Evolutionary conservation across 176 grass and related monocot genomes (phyloP), one percentile per base, ranked within the genome.

Genomic region (Aegilops bicornis): DNA sequence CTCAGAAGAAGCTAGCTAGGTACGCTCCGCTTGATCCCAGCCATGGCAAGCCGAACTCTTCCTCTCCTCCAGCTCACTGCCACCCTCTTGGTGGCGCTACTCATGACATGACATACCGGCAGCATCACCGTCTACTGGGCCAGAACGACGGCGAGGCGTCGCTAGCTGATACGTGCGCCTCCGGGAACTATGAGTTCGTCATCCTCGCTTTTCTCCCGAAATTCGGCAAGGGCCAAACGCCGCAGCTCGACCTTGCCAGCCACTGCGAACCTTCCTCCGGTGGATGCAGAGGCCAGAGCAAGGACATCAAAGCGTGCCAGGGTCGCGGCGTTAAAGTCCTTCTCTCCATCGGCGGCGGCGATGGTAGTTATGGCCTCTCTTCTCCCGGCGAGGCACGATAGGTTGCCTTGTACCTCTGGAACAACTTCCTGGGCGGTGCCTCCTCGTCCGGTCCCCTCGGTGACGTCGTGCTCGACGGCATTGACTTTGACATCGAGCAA

Each of bases 401-500:
- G 16, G 86, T 95, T 20, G 90, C 88, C 22, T 62, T 81, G 7
- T 92, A 95, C 71, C 83, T 95, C 5, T 95, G 93, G 93, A 92
- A 95, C 75, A 89, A 87, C 83, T 92, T 87, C 70, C 80, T 95
- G 5, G 82, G 88, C 43, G 90, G 88, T 64, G 29, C 33, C 6
- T 95, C 90, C 11, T 59, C 85, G 61, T 86, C 73, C 63, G 80
- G 88, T 1, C 93, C 93, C 7, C 88, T 95, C 16, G 93, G 93
- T 31, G 78, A 77, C 13, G 86, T 76, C 70, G 64, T 89, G 4
- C 93, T 95, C 14, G 88, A 95, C 16, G 93, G 93, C 39, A 82
- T 95, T 32, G 90, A 95, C 79, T 95, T 95, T 22, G 88, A 95
- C 76, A 95, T 95, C 72, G 90, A 95, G 88, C 64, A 35, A 3